Conservation (phyloP, 345 rosid genomes). For the rapeseed (Brassica napus) region Da-Ae NC_063438.1:1598501-1599000, state of each 20-base stretch:
- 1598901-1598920: neutral
- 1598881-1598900: neutral
- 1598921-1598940: neutral
- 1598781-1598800: neutral
- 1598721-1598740: neutral
- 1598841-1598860: neutral
- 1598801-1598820: constrained; percentile 12
- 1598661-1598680: neutral
- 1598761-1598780: constrained; percentile 9
- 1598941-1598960: neutral
- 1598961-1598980: neutral
- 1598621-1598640: neutral
- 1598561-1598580: neutral
- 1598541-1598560: neutral
- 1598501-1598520: neutral
- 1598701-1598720: neutral
- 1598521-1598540: neutral
- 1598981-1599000: neutral
- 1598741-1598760: neutral
- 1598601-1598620: neutral
- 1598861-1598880: constrained; percentile 6
- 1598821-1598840: constrained; percentile 14
- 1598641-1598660: neutral
- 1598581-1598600: neutral
- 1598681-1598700: neutral